Base-by-base conservation (phyloP, 1,284 basidiomycete genomes). In the Cryptococcus hybrid region DNA sequence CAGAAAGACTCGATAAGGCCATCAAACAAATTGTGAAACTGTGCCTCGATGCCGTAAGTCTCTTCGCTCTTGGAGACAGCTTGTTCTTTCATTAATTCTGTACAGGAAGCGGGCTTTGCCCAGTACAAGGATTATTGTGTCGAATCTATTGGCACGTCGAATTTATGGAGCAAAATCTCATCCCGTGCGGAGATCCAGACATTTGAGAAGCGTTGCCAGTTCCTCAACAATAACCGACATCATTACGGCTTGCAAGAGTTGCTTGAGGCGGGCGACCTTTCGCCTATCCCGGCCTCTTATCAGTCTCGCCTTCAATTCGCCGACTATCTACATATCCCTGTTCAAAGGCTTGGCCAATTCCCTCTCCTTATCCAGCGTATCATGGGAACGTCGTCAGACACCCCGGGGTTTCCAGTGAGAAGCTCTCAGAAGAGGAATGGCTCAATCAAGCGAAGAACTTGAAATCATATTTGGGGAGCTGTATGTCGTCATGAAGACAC, bases 321-420 rank as follows among this genome's bases (percentile, higher is more conserved):
- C 13, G 47, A 47, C 8, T 47, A 24, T 30, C 47, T 47, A 24
- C 18, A 47, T 35, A 13, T 43, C 12, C 91, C 91, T 4, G 83
- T 92, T 15, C 92, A 94, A 75, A 82, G 91, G 44, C 86, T 94
- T 47, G 93, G 91, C 82, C 89, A 88, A 67, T 96, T 96, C 71
- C 46, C 54, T 24, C 51, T 56, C n/a, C 49, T 50, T 9, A 44
- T 53, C 15, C 40, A 39, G 13, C 58, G 47, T 38, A 49, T 55
- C 7, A 47, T 47, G n/a, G 5, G 5, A 11, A 46, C 11, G 15
- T 15, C 40, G 15, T 42, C 40, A 11, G 40, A 12, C 3, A 42
- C 35, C 4, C 51, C 24, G 62, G 66, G 52, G 75, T 79, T n/a
- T 71, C 76, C 42, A 50, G 56, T 30, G 11, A 50, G 13, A 62